Percentiles rank a stretch among this genome's conserved stretches.
Conservation (phyloP, 2,329 filamentous ascomycete species). For the Ascochyta koolunga region DNA sequence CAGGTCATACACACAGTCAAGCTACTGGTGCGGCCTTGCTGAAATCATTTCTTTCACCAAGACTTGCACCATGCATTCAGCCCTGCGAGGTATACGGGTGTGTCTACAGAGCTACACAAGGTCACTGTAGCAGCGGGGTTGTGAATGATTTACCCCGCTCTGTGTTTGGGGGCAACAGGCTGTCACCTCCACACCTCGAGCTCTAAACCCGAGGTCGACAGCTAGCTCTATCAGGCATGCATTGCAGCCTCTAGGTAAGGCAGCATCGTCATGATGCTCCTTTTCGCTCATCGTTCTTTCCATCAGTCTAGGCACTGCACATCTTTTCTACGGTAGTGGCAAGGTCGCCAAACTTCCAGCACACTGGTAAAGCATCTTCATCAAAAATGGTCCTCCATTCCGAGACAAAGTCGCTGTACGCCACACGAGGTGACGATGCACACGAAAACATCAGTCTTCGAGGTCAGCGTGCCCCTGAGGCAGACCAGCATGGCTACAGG, state of each 20-base stretch:
- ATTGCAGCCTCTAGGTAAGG: not conserved
- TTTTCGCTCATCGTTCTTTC: not conserved
- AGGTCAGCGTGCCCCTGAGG: conserved; percentile 42
- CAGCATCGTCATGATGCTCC: not conserved
- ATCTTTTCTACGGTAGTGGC: not conserved
- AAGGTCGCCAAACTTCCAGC: not conserved
- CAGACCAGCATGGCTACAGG: conserved; percentile 50
- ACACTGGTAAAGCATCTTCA: not conserved
- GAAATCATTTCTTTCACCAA: not conserved
- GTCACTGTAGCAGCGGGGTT: not conserved
- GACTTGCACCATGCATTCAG: not conserved
- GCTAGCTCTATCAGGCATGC: conserved; percentile 1
- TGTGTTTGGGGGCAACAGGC: not conserved
- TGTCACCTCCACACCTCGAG: conserved; percentile 5
- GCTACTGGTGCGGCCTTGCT: not conserved
- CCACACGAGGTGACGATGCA: conserved; percentile 26
- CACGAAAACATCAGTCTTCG: conserved; percentile 34
- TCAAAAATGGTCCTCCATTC: conserved; percentile 27
- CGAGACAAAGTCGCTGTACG: conserved; percentile 25
- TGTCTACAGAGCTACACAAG: not conserved
- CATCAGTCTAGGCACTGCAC: not conserved
- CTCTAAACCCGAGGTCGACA: conserved; percentile 14
- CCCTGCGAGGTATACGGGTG: not conserved
- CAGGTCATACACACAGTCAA: not conserved
- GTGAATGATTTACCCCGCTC: conserved; percentile 9